phyloP scores from a whole-genome alignment of 2,329 filamentous ascomycete species.

The Nannizzia gypsea region DNA sequence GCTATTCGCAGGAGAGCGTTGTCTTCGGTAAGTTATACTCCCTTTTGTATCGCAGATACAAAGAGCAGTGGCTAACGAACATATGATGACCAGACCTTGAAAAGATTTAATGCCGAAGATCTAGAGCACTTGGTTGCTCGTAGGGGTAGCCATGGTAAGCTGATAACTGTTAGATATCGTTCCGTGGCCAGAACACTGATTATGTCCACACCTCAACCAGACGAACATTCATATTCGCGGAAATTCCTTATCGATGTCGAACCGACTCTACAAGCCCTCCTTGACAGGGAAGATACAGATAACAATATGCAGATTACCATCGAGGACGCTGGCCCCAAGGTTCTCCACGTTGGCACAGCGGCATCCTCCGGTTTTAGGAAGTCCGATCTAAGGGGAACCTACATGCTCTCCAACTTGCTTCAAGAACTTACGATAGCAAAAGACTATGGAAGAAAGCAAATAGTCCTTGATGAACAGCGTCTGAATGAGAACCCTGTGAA shows the following conservation, averaged over 20 bases:
- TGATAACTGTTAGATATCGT: background rate
- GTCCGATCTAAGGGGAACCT: constrained; percentile 87
- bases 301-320: constrained; percentile 95
- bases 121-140: constrained; percentile 28
- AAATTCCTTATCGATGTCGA: constrained; percentile 83
- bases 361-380: constrained; percentile 75
- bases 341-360: constrained; percentile 71
- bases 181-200: background rate
- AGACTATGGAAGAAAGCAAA: constrained; percentile 77
- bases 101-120: constrained; percentile 27
- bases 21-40: constrained; percentile 11
- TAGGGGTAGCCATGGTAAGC: constrained; percentile 36
- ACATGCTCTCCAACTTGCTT: constrained; percentile 91
- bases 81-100: constrained; percentile 22
- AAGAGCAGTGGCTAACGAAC: constrained; percentile 11
- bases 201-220: constrained; percentile 33
- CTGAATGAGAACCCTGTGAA: constrained; percentile 93
- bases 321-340: constrained; percentile 87
- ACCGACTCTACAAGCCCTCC: constrained; percentile 63
- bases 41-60: background rate
- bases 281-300: constrained; percentile 84
- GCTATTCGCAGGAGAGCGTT: constrained; percentile 10
- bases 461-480: constrained; percentile 80
- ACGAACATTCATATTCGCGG: constrained; percentile 60
- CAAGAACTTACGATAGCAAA: constrained; percentile 90